Base-by-base conservation (phyloP, 371 early-diverging fungal genomes). In the Mortierella sp. region DNA sequence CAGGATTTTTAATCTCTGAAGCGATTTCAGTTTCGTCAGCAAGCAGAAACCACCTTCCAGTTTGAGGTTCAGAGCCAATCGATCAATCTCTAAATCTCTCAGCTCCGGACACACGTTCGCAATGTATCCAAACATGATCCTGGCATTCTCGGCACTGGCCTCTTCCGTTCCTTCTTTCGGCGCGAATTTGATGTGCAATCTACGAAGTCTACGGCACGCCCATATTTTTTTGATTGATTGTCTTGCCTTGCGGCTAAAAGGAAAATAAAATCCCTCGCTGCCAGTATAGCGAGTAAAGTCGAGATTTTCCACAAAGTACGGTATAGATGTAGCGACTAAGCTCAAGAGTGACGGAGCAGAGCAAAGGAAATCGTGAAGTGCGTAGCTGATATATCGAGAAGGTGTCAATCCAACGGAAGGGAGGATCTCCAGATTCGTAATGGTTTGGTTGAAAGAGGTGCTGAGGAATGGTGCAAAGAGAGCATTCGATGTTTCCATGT, bases 71-170 rank as follows among this genome's bases (percentile, higher is more conserved):
- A 71, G 34, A 15, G 22, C 26, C 17, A 7, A 12, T 2, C 71
- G 34, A 35, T 17, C 9, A 1, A 71, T 65, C 7, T n/a, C 56
- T 17, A 71, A 12, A 2, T 65, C 71, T 23, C 53, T n/a, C 40
- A 65, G 58, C 13, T 64, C 60, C 0, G 71, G 71, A 26, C 70
- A 71, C 12, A 34, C 71, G 26, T 42, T 57, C 17, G 43, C 54
- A 35, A 71, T 28, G 29, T 71, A 71, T 31, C 65, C 71, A 65
- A 71, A 71, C 71, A 71, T 60, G 32, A 64, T 65, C 23, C 71
- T 64, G 2, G 59, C 51, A 23, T 64, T 71, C 45, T 51, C 60
- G 26, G 35, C 23, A 15, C 51, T 68, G 37, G 68, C 37, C 37
- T 51, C 22, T n/a, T 63, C 70, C 13, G 15, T 6, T 0, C 34